A percentile compares a stretch with the other conserved stretches of the same genome.
These are phyloP conservation scores for Penicillium sp. DNA, from an alignment of 2,329 filamentous ascomycete genomes.

Conservation along the genomic window DNA sequence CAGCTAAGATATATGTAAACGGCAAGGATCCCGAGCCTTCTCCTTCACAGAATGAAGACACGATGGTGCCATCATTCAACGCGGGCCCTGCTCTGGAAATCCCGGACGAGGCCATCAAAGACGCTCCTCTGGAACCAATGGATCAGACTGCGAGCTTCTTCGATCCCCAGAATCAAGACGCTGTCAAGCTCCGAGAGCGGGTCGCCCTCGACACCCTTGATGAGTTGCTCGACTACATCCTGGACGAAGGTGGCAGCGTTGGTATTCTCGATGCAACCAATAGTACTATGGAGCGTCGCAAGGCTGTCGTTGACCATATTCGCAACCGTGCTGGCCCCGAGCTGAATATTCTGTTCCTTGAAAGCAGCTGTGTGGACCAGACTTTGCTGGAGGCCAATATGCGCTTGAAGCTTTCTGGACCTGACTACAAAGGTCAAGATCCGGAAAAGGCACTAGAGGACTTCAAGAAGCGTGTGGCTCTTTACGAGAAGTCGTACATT, in stretches of 20 bases:
- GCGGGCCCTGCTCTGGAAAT: constrained; percentile 14
- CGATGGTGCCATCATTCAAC: constrained; percentile 27
- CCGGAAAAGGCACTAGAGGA: constrained; percentile 79
- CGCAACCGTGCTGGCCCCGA: constrained; percentile 77
- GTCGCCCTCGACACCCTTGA: constrained; percentile 90
- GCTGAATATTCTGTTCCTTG: constrained; percentile 89
- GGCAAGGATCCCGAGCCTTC: constrained; percentile 46
- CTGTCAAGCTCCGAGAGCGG: constrained; percentile 81
- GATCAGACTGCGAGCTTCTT: constrained; percentile 95
- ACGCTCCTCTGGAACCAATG: constrained; percentile 53
- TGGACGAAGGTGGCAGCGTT: constrained; percentile 78
- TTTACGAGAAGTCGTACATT: constrained; percentile 93
- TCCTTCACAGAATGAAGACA: constrained; percentile 21
- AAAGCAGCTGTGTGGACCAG: constrained; percentile 86
- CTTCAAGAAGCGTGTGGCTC: constrained; percentile 87
- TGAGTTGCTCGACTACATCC: constrained; percentile 85
- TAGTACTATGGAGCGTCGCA: constrained; percentile 82
- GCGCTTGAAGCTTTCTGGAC: constrained; percentile 91
- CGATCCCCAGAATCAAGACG: constrained; percentile 81
- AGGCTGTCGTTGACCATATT: constrained; percentile 80
- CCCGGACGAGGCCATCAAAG: constrained; percentile 22
- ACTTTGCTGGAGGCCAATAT: constrained; percentile 91
- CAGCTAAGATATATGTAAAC: constrained; percentile 59
- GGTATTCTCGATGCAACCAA: constrained; percentile 98
- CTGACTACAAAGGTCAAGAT: constrained; percentile 94